phyloP scores from a whole-genome alignment of 331 rosid genomes.

The Malus hybrid region DNA sequence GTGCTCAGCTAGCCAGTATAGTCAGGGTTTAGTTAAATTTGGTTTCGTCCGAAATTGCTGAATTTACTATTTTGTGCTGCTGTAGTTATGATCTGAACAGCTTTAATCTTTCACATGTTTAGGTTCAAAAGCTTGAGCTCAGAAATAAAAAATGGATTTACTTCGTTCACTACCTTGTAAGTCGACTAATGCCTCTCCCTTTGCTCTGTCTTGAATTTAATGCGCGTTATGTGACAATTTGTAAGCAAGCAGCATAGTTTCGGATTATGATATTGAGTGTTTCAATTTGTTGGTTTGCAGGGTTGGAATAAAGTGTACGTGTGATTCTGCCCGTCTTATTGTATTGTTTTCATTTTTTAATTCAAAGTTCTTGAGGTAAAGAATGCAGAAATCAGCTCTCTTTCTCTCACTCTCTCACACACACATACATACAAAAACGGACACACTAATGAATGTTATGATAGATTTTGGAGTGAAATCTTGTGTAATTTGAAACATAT shows the following conservation, averaged over 20 bases:
- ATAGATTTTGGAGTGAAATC: neutral
- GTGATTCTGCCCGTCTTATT: constrained; percentile 13
- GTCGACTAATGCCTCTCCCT: constrained; percentile 21
- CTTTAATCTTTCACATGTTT: constrained; percentile 7
- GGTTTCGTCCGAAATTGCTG: neutral
- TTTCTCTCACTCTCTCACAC: neutral
- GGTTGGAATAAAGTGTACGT: constrained; percentile 90
- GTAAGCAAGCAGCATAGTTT: neutral
- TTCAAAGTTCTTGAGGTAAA: constrained; percentile 1
- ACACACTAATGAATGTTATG: neutral
- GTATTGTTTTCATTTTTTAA: neutral
- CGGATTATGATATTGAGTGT: constrained; percentile 23
- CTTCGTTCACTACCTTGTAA: constrained; percentile 91
- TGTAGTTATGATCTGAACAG: neutral
- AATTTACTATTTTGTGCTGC: neutral
- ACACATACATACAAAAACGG: too few species aligned
- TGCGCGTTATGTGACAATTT: neutral
- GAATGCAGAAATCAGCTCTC: neutral
- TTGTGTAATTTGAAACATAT: neutral
- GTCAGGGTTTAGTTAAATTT: neutral
- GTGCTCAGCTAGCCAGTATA: neutral
- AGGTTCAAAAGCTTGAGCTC: constrained; percentile 75
- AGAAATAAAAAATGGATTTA: constrained; percentile 70
- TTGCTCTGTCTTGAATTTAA: neutral
- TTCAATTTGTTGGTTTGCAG: constrained; percentile 53